Evolutionary conservation across 768 basidiomycete genomes (phyloP), one percentile per base, ranked within the genome.

Genomic region (Phylloporus sp.): DNA sequence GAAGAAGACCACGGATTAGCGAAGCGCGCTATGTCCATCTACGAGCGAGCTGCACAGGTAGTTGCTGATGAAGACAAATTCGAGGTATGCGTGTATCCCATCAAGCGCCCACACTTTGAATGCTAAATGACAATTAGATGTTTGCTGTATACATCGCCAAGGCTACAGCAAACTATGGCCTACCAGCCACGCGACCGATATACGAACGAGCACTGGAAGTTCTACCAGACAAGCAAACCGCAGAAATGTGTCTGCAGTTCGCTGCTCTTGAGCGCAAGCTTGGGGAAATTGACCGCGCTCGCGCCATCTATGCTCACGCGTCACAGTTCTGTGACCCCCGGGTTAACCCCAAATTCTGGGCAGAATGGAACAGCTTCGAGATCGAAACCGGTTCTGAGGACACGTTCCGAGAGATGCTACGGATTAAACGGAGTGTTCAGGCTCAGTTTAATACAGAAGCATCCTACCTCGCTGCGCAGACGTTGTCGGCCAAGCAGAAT

Each of bases 361-460:
- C 76, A 24, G 91, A 96, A 63, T 98, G 96, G 96, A 93, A 98
- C 65, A 75, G 75, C 41, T 99, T 98, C 71, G 96, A 99, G 69
- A 91, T 98, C 60, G 96, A 98, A 65, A 96, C 93, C 3, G 96
- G 96, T 2, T 95, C 91, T 2, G 96, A 99, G 66, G 96, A 99
- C 64, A 99, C 96, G 0, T 99, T 99, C 83, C 76, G 84, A 53
- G 89, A 90, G 70, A 91, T 90, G 88, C 65, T 92, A 48, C 83
- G 94, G 29, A 96, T 98, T 74, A 96, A 95, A 70, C 83, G 96
- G 47, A 93, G 94, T 57, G 96, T 99, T 14, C 96, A 99, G 68
- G 93, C 95, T 22, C 90, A 93, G 61, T 99, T 96, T 76, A 98
- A 99, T 66, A 99, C 96, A 3, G 95, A 97, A 67, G 88, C 86